Evolutionary conservation across 352 stramenopile genomes (phyloP).

Genomic region (Pythium monospermum): DNA sequence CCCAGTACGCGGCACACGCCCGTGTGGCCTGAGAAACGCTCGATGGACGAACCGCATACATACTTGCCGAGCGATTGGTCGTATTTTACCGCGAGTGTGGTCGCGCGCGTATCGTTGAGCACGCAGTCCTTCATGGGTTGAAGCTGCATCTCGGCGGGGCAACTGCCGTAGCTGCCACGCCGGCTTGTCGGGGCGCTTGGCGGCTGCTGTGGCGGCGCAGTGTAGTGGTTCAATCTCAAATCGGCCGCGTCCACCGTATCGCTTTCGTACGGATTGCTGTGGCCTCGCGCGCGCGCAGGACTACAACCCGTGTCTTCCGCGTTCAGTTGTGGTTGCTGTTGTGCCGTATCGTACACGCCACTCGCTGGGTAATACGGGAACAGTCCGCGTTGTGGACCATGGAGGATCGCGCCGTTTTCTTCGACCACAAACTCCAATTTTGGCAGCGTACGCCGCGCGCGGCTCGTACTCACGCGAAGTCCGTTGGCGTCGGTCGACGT

Average conservation of each 20-base stretch:
- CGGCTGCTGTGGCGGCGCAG: no score
- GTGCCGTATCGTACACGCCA: background rate
- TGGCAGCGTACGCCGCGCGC: conserved; percentile 62
- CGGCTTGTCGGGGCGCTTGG: no score
- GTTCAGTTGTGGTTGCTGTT: conserved; percentile 2
- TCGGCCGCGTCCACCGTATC: background rate
- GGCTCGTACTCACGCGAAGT: conserved; percentile 50
- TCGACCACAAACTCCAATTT: conserved; percentile 85
- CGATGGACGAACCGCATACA: conserved; percentile 81
- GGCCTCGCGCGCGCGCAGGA: no score
- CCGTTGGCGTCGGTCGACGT: conserved; percentile 60
- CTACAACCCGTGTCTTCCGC: background rate
- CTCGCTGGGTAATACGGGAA: conserved; percentile 27
- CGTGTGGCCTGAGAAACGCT: conserved; percentile 89
- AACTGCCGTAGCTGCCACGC: conserved; percentile 4
- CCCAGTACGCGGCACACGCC: conserved; percentile 88
- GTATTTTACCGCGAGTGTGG: conserved; percentile 73
- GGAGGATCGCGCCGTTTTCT: conserved; percentile 73
- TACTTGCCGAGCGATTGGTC: conserved; percentile 59
- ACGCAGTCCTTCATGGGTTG: conserved; percentile 78
- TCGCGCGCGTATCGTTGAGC: conserved; percentile 77
- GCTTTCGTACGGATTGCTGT: background rate
- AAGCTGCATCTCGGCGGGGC: background rate
- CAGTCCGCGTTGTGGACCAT: conserved; percentile 62
- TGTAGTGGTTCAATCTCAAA: background rate